Evolutionary conservation across 768 basidiomycete species (phyloP).

Genomic region (Pulveroboletus sp.): DNA sequence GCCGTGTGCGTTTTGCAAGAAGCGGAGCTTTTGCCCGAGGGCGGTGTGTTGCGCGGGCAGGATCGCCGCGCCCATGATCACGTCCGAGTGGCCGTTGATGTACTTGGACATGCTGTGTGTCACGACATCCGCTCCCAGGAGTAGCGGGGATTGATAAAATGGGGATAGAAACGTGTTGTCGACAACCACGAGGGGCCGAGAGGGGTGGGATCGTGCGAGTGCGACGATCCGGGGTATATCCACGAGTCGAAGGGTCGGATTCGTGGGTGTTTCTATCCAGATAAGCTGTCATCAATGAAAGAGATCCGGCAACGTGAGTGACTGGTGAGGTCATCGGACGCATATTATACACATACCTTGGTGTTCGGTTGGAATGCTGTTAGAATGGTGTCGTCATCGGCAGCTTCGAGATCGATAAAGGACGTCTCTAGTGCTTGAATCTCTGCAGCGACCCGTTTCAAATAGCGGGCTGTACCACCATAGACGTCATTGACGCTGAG

Average conservation of each 20-base stretch:
- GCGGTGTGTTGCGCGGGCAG: conserved; percentile 54
- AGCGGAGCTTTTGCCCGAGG: conserved; percentile 60
- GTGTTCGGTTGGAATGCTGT: conserved; percentile 72
- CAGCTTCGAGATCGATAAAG: conserved; percentile 78
- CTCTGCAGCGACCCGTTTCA: conserved; percentile 61
- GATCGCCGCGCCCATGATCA: conserved; percentile 84
- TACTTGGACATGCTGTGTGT: conserved; percentile 87
- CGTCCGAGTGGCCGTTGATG: conserved; percentile 91
- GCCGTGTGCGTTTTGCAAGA: conserved; percentile 88
- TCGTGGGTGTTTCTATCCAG: conserved; percentile 95
- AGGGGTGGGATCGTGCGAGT: conserved; percentile 61
- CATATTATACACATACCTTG: conserved; percentile 51
- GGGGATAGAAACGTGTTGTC: conserved; percentile 96
- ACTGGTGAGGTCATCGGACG: neutral
- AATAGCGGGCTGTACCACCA: conserved; percentile 88
- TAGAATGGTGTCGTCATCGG: conserved; percentile 62
- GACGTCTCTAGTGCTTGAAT: conserved; percentile 69
- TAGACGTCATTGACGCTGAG: conserved; percentile 92
- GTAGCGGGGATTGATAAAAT: conserved; percentile 85
- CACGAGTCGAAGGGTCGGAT: conserved; percentile 87
- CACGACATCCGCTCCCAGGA: conserved; percentile 82
- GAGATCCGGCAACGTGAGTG: neutral
- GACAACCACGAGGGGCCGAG: conserved; percentile 76
- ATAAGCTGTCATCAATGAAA: conserved; percentile 81
- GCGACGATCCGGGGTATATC: conserved; percentile 71